Evolutionary conservation across 1,139 yeast genomes (phyloP), one percentile per base, ranked within the genome.

Genomic region (Debaryomyces sp.): DNA sequence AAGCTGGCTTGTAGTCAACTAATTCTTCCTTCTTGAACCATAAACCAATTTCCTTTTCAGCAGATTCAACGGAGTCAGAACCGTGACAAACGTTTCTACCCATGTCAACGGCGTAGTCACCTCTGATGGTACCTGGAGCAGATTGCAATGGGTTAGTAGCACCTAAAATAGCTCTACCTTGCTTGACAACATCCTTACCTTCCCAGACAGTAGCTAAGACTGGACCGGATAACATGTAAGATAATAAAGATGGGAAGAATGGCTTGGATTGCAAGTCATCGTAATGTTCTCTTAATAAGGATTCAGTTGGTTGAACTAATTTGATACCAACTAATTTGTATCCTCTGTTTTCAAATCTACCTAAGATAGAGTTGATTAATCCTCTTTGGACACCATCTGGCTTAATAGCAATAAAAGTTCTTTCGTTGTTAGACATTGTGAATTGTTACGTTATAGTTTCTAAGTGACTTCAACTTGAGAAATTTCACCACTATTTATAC

Each of bases 371-470:
- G 70, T 96, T 78, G 77, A 92, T 81, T 73, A 95, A 84, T 58
- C 98, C 97, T 82, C 99, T 91, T 84, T 94, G 98, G 83, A 94
- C 99, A 80, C 98, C 99, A 78, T 94, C 99, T 78, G 99, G 99
- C 71, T 94, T 94, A 77, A 94, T 89, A 68, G 98, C 98, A 83
- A 94, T 94, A 75, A 94, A 94, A 72, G 98, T 92, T 89, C 96
- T 90, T 81, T 92, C 98, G 75, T 71, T 67, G 80, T 76, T 74
- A 74, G 81, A 75, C 81, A 76, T 76, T 48, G 30, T 56, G 27
- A 35, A 30, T 27, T 41, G 18, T 15, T 41, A 15, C 21, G 41
- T 13, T 33, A 17, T 33, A 37, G 22, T 18, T 15, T 10, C 9
- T 12, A 9, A 34, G 7, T 13, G 7, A 23, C 17, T 4, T 27